Conservation (phyloP, 495 filamentous ascomycete genomes). For the Saxophila tyrrhenica region DNA sequence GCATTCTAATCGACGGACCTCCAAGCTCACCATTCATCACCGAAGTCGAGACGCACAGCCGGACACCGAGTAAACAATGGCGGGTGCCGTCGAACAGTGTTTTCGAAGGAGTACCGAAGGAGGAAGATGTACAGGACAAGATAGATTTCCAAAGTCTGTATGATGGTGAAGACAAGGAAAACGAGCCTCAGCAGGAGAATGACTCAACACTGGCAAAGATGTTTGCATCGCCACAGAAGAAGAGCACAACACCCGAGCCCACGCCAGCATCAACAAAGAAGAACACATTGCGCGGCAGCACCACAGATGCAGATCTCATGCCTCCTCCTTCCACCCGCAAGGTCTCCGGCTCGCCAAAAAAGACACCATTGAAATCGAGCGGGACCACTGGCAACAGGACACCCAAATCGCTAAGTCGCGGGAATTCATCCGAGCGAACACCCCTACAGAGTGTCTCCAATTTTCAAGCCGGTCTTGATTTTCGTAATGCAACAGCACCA, state of each 20-base stretch:
- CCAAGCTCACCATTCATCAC: slow-evolving; percentile 31
- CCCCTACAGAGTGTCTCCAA: neutral
- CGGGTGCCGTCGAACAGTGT: too few relatives aligned
- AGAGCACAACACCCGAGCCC: slow-evolving; percentile 4
- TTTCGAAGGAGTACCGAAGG: too few relatives aligned
- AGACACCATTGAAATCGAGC: slow-evolving; percentile 7
- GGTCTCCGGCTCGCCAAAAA: slow-evolving; percentile 4
- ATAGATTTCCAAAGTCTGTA: neutral
- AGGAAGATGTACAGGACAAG: neutral
- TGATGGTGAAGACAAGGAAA: slow-evolving; percentile 20
- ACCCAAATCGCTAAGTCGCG: slow-evolving; percentile 7
- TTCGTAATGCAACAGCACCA: slow-evolving; percentile 3
- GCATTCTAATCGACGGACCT: slow-evolving; percentile 19
- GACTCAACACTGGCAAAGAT: slow-evolving; percentile 13
- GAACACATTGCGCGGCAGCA: neutral
- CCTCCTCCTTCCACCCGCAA: slow-evolving; percentile 17
- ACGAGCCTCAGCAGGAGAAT: slow-evolving; percentile 9
- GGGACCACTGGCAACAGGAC: slow-evolving; percentile 9
- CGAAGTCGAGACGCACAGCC: slow-evolving; percentile 19
- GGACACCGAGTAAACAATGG: slow-evolving; percentile 9
- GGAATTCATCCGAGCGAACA: slow-evolving; percentile 4
- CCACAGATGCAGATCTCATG: slow-evolving; percentile 11
- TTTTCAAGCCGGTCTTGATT: slow-evolving; percentile 16
- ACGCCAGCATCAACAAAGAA: neutral
- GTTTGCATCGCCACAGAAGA: slow-evolving; percentile 15